These are phyloP conservation scores for Globisporangium solare DNA, from an alignment of 352 stramenopile species.

Conservation along the genomic window DNA sequence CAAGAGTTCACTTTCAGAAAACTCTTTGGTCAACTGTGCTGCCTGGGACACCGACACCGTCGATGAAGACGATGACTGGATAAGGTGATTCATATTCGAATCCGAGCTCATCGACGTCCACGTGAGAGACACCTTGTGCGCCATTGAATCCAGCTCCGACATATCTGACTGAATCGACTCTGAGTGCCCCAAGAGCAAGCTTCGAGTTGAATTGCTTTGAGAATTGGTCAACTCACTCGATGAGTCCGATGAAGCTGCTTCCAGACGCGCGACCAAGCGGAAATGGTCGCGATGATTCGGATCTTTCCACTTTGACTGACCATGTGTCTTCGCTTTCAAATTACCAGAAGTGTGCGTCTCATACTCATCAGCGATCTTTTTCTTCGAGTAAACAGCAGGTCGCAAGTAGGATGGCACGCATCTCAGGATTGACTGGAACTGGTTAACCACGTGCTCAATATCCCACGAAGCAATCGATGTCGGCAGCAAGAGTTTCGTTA, in stretches of 20 bases:
- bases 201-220: slow-evolving; percentile 2
- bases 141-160: slow-evolving; percentile 59
- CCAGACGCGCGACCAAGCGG: slow-evolving; percentile 14
- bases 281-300: slow-evolving; percentile 7
- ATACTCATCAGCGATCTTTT: slow-evolving; percentile 20
- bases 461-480: slow-evolving; percentile 60
- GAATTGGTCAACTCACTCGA: not conserved
- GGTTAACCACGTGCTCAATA: slow-evolving; percentile 42
- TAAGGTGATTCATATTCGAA: slow-evolving; percentile 16
- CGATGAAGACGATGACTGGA: slow-evolving; percentile 17
- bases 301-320: slow-evolving; percentile 2
- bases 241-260: not conserved
- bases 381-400: slow-evolving; percentile 42
- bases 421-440: slow-evolving; percentile 48
- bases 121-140: slow-evolving; percentile 26
- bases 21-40: slow-evolving; percentile 18
- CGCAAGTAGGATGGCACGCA: slow-evolving; percentile 52
- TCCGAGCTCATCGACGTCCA: slow-evolving; percentile 41
- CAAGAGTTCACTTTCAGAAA: slow-evolving; percentile 56
- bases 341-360: slow-evolving; percentile 2
- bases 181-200: slow-evolving; percentile 20
- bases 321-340: not conserved
- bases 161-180: slow-evolving; percentile 74
- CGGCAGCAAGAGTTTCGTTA: slow-evolving; percentile 41
- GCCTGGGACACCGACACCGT: not conserved